Evolutionary conservation across 2,329 filamentous ascomycete species (phyloP), one percentile per base, ranked within the genome.

Genomic region (Pseudogymnoascus sp.): DNA sequence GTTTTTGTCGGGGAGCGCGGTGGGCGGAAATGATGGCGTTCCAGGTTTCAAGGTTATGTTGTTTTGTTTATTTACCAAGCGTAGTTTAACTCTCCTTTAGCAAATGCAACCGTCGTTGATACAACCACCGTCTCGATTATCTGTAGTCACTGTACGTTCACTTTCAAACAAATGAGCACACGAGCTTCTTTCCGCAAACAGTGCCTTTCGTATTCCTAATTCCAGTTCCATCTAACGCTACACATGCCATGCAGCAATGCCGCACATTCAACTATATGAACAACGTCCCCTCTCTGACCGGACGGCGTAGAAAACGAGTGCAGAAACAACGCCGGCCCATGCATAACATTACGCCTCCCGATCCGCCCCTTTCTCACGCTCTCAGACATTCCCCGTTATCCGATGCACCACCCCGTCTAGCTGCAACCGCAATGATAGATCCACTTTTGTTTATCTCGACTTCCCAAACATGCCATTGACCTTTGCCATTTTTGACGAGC

Each of bases 311-410:
- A 53, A 53, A 53, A 53, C 47, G 47, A 53, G 47, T 53, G 47
- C 47, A 53, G 47, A 53, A 53, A 53, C 47, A 53, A 53, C 47
- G 47, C 47, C 47, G n/a, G 23, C 47, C 47, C 47, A 53, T 53
- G 23, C 47, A 53, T 16, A 53, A 53, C 47, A 53, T 53, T 53
- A 53, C 47, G 47, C 47, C 25, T 53, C 47, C 47, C 47, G 47
- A 53, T 53, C 47, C 47, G 14, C 47, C 23, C 25, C 47, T 31
- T 53, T 53, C 47, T 53, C 23, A 31, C 14, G 47, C 47, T 53
- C 47, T 53, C 25, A 11, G 21, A 53, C 23, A 44, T 23, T 53
- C 47, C n/a, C 47, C 47, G 8, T n/a, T 53, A 53, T 53, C 47
- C 25, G 25, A 53, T 53, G 47, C 25, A 53, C 42, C 21, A 21